These are phyloP conservation scores for Neonectria faginata DNA, from an alignment of 2,329 filamentous ascomycete species.

Conservation along the genomic window DNA sequence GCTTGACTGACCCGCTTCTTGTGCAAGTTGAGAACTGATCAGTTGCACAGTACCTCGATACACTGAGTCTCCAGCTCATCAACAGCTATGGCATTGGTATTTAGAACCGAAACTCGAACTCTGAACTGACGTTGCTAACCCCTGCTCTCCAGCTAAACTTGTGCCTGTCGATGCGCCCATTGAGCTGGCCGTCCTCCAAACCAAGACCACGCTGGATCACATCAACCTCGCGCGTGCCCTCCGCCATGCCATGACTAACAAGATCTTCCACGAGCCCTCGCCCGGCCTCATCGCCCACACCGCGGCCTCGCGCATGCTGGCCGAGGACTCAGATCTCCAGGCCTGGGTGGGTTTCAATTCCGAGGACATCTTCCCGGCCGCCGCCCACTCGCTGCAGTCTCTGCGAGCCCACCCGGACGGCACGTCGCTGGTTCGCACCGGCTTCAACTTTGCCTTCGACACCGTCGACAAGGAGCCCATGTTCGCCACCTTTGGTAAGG, in stretches of 20 bases:
- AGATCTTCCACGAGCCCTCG: slow-evolving; percentile 64
- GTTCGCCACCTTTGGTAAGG: slow-evolving; percentile 65
- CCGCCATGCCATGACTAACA: slow-evolving; percentile 68
- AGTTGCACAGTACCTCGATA: slow-evolving; percentile 59
- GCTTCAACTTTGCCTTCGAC: slow-evolving; percentile 64
- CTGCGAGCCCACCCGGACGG: slow-evolving; percentile 60
- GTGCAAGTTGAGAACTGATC: slow-evolving; percentile 26
- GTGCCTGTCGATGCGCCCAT: slow-evolving; percentile 62
- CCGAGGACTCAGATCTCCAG: slow-evolving; percentile 59
- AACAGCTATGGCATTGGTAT: slow-evolving; percentile 64
- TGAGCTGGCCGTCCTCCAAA: slow-evolving; percentile 58
- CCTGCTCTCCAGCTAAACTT: slow-evolving; percentile 56
- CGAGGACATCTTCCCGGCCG: slow-evolving; percentile 65
- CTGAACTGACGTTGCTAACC: slow-evolving; percentile 7
- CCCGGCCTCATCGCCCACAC: slow-evolving; percentile 67
- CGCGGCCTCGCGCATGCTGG: slow-evolving; percentile 63
- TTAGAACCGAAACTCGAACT: slow-evolving; percentile 12
- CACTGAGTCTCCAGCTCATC: slow-evolving; percentile 62
- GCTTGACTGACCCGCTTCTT: slow-evolving; percentile 35
- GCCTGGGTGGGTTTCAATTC: slow-evolving; percentile 68
- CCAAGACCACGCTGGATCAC: slow-evolving; percentile 59
- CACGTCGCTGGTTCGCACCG: slow-evolving; percentile 60
- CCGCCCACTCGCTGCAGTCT: slow-evolving; percentile 59
- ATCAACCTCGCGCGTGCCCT: slow-evolving; percentile 64
- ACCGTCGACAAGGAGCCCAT: slow-evolving; percentile 65